Percentiles rank a stretch among this genome's conserved stretches.
These are phyloP conservation scores for Myriangium duriaei DNA, from an alignment of 2,329 filamentous ascomycete species.

Conservation along the genomic window DNA sequence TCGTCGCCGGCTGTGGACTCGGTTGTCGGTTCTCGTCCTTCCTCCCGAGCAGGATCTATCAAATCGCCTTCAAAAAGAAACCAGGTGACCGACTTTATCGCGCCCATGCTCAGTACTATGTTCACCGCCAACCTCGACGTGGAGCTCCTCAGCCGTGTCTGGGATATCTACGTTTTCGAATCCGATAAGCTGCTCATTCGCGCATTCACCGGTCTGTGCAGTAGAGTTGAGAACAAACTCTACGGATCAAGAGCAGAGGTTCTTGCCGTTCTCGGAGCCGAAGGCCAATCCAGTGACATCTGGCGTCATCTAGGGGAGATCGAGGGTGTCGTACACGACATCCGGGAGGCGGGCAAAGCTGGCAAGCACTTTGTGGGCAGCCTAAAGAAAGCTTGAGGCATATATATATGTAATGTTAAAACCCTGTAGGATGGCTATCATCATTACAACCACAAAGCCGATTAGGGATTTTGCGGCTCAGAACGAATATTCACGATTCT, in stretches of 20 bases:
- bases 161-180: constrained; percentile 76
- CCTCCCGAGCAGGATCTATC: constrained; percentile 22
- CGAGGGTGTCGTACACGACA: constrained; percentile 15
- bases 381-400: no score
- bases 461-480: no score
- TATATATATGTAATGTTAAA: no score
- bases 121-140: constrained; percentile 45
- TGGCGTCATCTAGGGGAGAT: constrained; percentile 30
- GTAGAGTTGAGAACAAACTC: constrained; percentile 37
- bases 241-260: constrained; percentile 34
- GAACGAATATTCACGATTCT: no score
- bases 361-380: no score
- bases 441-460: no score
- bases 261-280: constrained; percentile 32
- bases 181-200: constrained; percentile 60
- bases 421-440: no score
- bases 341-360: constrained; percentile 25
- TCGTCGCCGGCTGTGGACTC: constrained; percentile 17
- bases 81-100: constrained; percentile 1
- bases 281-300: constrained; percentile 22
- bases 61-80: background rate
- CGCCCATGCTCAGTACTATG: constrained; percentile 48
- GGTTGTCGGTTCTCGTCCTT: constrained; percentile 21
- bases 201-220: constrained; percentile 56
- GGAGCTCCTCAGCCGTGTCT: constrained; percentile 54